Base-by-base conservation (phyloP, 306 rosid species). In the Sophora flavescens region DNA sequence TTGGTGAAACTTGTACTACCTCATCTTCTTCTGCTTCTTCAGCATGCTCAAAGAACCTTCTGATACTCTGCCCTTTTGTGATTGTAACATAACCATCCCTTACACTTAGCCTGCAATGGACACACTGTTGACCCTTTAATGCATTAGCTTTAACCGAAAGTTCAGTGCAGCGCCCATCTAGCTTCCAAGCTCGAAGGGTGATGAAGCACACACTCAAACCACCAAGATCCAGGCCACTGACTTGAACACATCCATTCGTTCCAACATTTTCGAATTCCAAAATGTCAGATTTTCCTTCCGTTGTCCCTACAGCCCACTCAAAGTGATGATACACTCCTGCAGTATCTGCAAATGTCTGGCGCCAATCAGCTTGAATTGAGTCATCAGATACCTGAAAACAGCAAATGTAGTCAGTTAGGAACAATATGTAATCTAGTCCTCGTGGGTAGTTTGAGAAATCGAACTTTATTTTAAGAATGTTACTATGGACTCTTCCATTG, bases 11-110 rank as follows among this genome's bases (percentile, higher is more conserved):
- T 54, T 53, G 48, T 71, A 78, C 82, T 84, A 95, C 99, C 99
- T 95, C 99, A 76, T 95, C 99, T 86, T 95, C 99, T 82, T 95
- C 99, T 33, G 97, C 97, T 87, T 95, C 99, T 88, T 95, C 99
- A 81, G 97, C 98, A 79, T 90, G 93, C 85, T 95, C 98, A 87
- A 95, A 95, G 83, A 95, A 95, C 83, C 89, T 87, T 86, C 89
- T 88, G 69, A 95, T 89, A 78, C 86, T 89, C 77, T 90, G 97
- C 74, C 99, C 99, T 83, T 92, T 95, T 36, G 95, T 88, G 78
- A 95, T 95, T 80, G 96, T 86, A 53, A 92, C 96, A 77, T 82
- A 92, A 75, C 99, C 97, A 62, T 90, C 99, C 66, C 99, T 93
- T 47, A 95, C 97, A 66, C 84, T 71, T 69, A 95, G 91, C 77